phyloP scores from a whole-genome alignment of 495 filamentous ascomycete genomes.

The Melanomma pulvis-pyrius region DNA sequence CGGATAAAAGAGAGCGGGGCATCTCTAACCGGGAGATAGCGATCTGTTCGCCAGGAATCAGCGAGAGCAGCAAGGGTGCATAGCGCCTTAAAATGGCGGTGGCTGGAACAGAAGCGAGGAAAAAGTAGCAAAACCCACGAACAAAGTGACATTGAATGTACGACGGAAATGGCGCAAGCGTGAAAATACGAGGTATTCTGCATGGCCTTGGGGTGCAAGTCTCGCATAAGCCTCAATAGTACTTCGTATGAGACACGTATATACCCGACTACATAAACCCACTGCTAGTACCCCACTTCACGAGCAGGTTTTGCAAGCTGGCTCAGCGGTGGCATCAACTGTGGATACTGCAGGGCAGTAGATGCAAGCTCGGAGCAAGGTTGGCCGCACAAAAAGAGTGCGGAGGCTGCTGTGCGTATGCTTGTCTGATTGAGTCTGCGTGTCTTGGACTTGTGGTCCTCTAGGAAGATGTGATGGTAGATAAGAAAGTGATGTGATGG shows the following conservation, averaged over 20 bases:
- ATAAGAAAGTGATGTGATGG: neutral
- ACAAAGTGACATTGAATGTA: neutral
- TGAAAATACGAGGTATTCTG: neutral
- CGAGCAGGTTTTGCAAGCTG: neutral
- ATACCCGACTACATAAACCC: neutral
- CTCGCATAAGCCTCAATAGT: neutral
- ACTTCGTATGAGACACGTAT: neutral
- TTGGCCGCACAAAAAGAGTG: neutral
- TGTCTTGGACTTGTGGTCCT: neutral
- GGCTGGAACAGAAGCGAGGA: neutral
- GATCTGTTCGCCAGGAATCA: neutral
- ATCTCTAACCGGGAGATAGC: neutral
- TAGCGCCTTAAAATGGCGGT: neutral
- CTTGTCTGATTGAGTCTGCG: neutral
- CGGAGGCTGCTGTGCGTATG: neutral
- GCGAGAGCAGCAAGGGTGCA: neutral
- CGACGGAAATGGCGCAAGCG: neutral
- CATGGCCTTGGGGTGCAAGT: neutral
- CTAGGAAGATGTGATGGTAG: neutral
- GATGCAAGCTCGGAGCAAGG: neutral
- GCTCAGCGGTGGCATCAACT: neutral
- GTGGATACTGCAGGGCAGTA: neutral
- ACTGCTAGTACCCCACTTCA: neutral
- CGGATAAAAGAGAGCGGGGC: conserved; percentile 6
- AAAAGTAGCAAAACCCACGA: neutral